These are phyloP conservation scores for Stephanodiscus triporus DNA, from an alignment of 108 stramenopile species.

Conservation along the genomic window DNA sequence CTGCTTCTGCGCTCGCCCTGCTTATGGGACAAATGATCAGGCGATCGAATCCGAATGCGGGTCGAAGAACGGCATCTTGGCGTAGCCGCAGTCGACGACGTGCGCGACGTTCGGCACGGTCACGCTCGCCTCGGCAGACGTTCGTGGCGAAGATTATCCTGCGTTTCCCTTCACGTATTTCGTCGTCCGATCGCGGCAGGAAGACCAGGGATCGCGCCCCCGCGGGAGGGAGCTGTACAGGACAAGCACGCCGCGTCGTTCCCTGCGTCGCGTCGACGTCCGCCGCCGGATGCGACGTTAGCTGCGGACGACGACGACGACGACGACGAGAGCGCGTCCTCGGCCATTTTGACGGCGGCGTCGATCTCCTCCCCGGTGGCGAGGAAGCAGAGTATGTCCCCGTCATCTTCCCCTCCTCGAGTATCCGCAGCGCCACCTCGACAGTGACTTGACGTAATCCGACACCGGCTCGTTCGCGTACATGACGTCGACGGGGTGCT, in stretches of 20 bases:
- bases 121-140: slow-evolving; percentile 94
- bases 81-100: slow-evolving; percentile 96
- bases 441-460: slow-evolving; percentile 82
- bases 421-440: slow-evolving; percentile 81
- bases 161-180: slow-evolving; percentile 44
- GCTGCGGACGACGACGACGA: background rate
- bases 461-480: slow-evolving; percentile 76
- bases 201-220: slow-evolving; percentile 80
- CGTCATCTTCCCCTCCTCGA: slow-evolving; percentile 59
- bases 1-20: slow-evolving; percentile 88
- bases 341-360: slow-evolving; percentile 70
- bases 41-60: slow-evolving; percentile 77
- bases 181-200: slow-evolving; percentile 48
- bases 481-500: slow-evolving; percentile 88
- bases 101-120: slow-evolving; percentile 89
- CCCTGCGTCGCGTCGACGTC: slow-evolving; percentile 4
- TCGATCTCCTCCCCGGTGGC: slow-evolving; percentile 95
- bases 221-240: slow-evolving; percentile 84
- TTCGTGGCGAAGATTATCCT: slow-evolving; percentile 90
- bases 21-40: slow-evolving; percentile 81
- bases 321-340: slow-evolving; percentile 54
- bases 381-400: slow-evolving; percentile 94
- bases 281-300: background rate
- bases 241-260: slow-evolving; percentile 71
- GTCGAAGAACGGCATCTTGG: slow-evolving; percentile 94